Base-by-base conservation (phyloP, 768 basidiomycete species). In the Leccinum boreale region DNA sequence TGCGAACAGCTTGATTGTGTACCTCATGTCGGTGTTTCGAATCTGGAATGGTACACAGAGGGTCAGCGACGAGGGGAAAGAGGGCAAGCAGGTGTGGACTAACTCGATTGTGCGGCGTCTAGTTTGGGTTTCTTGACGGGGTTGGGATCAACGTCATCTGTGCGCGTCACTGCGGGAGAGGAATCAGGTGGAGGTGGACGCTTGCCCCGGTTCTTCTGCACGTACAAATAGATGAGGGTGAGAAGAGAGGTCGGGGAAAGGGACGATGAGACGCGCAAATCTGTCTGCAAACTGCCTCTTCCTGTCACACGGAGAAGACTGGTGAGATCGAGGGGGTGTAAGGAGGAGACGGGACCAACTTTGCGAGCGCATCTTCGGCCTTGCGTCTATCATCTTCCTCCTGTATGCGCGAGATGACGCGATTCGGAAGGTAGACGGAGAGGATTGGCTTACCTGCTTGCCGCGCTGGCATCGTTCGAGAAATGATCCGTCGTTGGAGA, bases 401-500 rank as follows among this genome's bases (percentile, higher is more conserved):
- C 85, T 84, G 66, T 12, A 31, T 5, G 51, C 17, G 50, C 7
- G 3, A 15, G 1, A 10, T 31, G 19, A 17, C 19, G 36, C 26
- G n/a, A 15, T 23, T 19, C 8, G 42, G 31, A 8, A 26, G 44
- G 28, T 45, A 21, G 11, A 21, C 5, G 6, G 9, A 4, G 5
- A 2, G 26, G 12, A n/a, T 7, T 14, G 21, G 63, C 74, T 48
- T 61, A 83, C 86, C 80, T 77, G 79, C 72, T 79, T 81, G 49
- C 75, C 73, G 29, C 81, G 79, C 70, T 85, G 82, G 65, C 87
- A 80, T 10, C 85, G 78, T 62, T 87, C 80, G 55, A 87, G 72
- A 68, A 87, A 88, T 9, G 85, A 85, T 8, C 86, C 86, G 62
- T 87, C 86, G 67, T 87, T 81, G 55, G 85, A 78, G 67, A 89